Evolutionary conservation across 2,329 filamentous ascomycete genomes (phyloP).

Genomic region (Phyllosticta capitalensis): DNA sequence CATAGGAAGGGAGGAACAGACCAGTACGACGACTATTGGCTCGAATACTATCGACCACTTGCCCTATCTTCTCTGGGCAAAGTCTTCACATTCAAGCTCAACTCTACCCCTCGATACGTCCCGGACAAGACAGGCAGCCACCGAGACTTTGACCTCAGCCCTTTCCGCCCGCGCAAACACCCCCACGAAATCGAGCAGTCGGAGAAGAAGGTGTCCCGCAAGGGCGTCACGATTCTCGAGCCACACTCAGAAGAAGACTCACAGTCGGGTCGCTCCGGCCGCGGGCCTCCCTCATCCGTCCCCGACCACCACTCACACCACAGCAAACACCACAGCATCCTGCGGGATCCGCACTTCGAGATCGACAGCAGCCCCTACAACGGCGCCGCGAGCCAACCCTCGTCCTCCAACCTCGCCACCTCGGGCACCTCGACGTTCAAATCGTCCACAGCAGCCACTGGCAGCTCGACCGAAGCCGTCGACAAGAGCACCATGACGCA

Average conservation of each 20-base stretch:
- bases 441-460: background rate
- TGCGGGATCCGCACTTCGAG: conserved; percentile 31
- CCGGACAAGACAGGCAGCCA: conserved; percentile 64
- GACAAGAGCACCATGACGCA: conserved; percentile 78
- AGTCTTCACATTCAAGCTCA: conserved; percentile 87
- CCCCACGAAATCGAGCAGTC: conserved; percentile 30
- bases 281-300: background rate
- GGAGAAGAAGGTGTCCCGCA: conserved; percentile 53
- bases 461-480: conserved; percentile 38
- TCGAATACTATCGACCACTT: conserved; percentile 88
- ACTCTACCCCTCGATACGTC: conserved; percentile 76
- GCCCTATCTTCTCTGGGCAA: conserved; percentile 84
- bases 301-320: conserved; percentile 14
- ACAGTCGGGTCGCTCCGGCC: background rate
- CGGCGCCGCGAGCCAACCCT: conserved; percentile 5
- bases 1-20: conserved; percentile 31
- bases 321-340: conserved; percentile 31
- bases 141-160: conserved; percentile 73
- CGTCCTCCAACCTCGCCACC: conserved; percentile 17
- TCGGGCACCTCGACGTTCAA: conserved; percentile 16
- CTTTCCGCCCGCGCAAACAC: conserved; percentile 64
- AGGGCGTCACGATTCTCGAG: conserved; percentile 61
- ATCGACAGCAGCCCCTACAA: conserved; percentile 16
- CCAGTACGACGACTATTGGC: conserved; percentile 88
- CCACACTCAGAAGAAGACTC: conserved; percentile 38